Evolutionary conservation across 805 yeast species (phyloP).

Genomic region (Metschnikowia continentalis): DNA sequence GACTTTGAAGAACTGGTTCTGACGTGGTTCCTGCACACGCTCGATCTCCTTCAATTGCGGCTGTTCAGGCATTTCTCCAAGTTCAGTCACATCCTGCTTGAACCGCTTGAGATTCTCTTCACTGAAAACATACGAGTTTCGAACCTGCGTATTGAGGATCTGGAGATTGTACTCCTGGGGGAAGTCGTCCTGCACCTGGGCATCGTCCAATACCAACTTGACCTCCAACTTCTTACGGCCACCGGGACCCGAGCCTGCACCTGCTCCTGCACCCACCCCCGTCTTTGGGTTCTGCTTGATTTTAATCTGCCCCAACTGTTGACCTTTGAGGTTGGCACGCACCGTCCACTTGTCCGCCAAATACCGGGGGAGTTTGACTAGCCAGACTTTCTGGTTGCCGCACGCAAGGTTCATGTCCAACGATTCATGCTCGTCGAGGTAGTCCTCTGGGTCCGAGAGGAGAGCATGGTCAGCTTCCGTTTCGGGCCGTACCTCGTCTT

Average conservation of each 20-base stretch:
- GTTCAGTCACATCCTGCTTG: slow-evolving; percentile 45
- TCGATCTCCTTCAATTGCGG: slow-evolving; percentile 41
- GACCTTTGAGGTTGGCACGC: slow-evolving; percentile 57
- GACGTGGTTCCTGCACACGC: slow-evolving; percentile 13
- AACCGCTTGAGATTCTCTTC: slow-evolving; percentile 56
- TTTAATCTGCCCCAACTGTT: slow-evolving; percentile 74
- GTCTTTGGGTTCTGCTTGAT: slow-evolving; percentile 48
- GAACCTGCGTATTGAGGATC: slow-evolving; percentile 72
- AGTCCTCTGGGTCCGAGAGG: slow-evolving; percentile 42
- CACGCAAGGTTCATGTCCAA: slow-evolving; percentile 68
- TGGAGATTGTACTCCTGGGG: slow-evolving; percentile 84
- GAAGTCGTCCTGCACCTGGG: slow-evolving; percentile 37
- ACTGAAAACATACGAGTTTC: slow-evolving; percentile 81
- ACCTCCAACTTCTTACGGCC: slow-evolving; percentile 39
- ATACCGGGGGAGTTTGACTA: slow-evolving; percentile 85
- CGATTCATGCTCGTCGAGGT: slow-evolving; percentile 56
- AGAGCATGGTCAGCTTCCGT: slow-evolving; percentile 28
- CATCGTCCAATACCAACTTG: slow-evolving; percentile 48
- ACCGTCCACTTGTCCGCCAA: slow-evolving; percentile 78
- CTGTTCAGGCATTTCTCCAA: slow-evolving; percentile 50
- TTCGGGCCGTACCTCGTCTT: slow-evolving; percentile 7
- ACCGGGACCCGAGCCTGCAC: neutral
- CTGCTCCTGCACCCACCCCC: too few species aligned
- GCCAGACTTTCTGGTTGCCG: slow-evolving; percentile 78
- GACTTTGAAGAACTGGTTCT: slow-evolving; percentile 24